phyloP scores from a whole-genome alignment of 371 early-diverging fungal genomes.

The Mortierella sp. region DNA sequence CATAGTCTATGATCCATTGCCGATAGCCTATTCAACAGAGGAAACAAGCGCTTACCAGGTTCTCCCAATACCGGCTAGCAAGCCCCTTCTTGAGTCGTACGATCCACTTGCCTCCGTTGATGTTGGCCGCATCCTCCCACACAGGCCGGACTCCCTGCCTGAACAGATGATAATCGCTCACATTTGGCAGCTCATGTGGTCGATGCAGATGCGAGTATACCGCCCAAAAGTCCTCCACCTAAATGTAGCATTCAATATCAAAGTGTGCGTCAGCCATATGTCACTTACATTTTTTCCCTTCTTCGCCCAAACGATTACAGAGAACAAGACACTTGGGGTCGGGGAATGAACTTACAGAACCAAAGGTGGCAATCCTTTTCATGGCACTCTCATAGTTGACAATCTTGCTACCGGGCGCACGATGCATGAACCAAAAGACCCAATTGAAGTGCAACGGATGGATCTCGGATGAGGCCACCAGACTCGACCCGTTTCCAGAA shows the following conservation, averaged over 20 bases:
- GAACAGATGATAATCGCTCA: slow-evolving; percentile 96
- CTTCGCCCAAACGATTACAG: not conserved
- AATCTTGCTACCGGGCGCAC: slow-evolving; percentile 87
- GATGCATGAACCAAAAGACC: slow-evolving; percentile 93
- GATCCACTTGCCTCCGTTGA: slow-evolving; percentile 98
- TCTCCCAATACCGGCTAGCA: slow-evolving; percentile 95
- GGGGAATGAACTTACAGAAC: slow-evolving; percentile 65
- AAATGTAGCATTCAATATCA: not conserved
- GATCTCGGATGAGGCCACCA: slow-evolving; percentile 16
- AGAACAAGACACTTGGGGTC: not conserved
- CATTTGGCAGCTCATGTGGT: slow-evolving; percentile 89
- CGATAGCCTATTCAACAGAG: not conserved
- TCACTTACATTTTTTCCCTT: not conserved
- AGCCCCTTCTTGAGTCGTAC: slow-evolving; percentile 95
- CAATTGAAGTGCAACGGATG: slow-evolving; percentile 59
- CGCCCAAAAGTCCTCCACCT: slow-evolving; percentile 95
- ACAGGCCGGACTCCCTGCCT: slow-evolving; percentile 96
- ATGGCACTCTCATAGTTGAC: slow-evolving; percentile 88
- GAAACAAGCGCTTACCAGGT: slow-evolving; percentile 63
- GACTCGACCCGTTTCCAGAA: not conserved
- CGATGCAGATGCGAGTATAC: slow-evolving; percentile 89
- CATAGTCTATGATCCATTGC: not conserved
- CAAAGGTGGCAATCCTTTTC: slow-evolving; percentile 84
- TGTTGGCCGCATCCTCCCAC: slow-evolving; percentile 97
- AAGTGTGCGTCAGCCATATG: too few relatives aligned